Evolutionary conservation across 495 filamentous ascomycete species (phyloP), one percentile per base, ranked within the genome.

Genomic region (Hyaloscypha finlandica): DNA sequence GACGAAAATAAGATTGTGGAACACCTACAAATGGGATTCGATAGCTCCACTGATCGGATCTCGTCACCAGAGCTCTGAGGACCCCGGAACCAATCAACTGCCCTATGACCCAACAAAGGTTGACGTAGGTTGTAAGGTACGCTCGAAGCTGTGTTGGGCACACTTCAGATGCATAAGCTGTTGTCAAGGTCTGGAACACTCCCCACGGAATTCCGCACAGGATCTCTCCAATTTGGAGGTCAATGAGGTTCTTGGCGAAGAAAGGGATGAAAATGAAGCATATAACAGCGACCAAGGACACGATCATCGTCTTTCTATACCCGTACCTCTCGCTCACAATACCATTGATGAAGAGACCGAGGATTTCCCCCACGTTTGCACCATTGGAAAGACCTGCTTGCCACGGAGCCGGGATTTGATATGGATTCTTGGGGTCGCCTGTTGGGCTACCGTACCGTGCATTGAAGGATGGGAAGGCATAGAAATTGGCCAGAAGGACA

Each of bases 81-180:
- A 88, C 81, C 16, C 89, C 89, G 0, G 89, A 87, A 5, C 83
- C 84, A 63, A 88, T 80, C 52, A 83, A 78, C 62, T 85, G 74
- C 5, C 86, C 88, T 8, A 89, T 88, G 48, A 86, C 86, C 80
- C 86, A 91, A 77, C 86, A 90, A 54, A 90, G 74, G 1, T 92
- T 93, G 77, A 92, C 88, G 64, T 91, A 92, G 45, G 89, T 90
- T 0, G 90, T 93, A 57, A 93, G 74, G 72, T 91, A 92, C 32
- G 86, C 84, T 51, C 91, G 85, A 68, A 94, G 82, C 9, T 85
- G 82, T 11, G 90, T 84, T 3, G 91, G 91, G 69, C 85, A 89
- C 52, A 92, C 89, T 70, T 94, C 91, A 59, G 89, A 91, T 37
- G 91, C 91, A 68, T 94, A 94, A 2, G 89, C 92, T 73, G 90